phyloP scores from a whole-genome alignment of 2,329 filamentous ascomycete genomes.

The Raffaelea albimanens region DNA sequence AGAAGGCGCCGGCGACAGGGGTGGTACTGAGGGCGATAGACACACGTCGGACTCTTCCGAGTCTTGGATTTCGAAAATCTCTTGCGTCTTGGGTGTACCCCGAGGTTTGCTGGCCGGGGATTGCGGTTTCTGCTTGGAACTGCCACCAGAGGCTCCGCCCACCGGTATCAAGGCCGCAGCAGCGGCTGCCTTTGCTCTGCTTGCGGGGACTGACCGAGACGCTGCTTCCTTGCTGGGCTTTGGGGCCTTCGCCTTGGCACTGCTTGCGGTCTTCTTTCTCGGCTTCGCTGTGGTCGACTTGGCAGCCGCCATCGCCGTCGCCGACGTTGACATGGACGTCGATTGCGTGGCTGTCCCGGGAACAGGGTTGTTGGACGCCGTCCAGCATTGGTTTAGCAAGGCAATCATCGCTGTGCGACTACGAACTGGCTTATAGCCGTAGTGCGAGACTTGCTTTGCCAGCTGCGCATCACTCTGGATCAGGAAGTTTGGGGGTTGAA shows the following conservation, averaged over 20 bases:
- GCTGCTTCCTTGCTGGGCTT: conserved; percentile 36
- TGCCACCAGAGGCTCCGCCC: no score
- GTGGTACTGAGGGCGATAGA: neutral
- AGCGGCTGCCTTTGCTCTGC: no score
- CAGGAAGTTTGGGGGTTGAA: conserved; percentile 44
- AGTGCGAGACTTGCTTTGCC: conserved; percentile 49
- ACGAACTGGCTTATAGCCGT: conserved; percentile 65
- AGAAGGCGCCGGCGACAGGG: conserved; percentile 1
- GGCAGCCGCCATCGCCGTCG: neutral
- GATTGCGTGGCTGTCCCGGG: neutral
- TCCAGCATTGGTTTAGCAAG: conserved; percentile 62
- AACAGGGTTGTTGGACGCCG: neutral
- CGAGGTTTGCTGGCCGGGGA: no score
- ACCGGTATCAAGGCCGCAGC: no score
- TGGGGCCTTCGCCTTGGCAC: conserved; percentile 25
- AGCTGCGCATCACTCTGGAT: conserved; percentile 54
- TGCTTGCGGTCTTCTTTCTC: conserved; percentile 9
- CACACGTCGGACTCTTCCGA: conserved; percentile 27
- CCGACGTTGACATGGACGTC: neutral
- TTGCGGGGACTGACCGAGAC: no score
- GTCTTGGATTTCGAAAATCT: conserved; percentile 10
- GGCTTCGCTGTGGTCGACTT: conserved; percentile 16
- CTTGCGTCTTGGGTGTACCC: neutral
- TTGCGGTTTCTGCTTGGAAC: no score
- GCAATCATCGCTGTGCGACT: conserved; percentile 60